These are phyloP conservation scores for Fraxinus baroniana DNA, from an alignment of 305 asterid genomes.

Conservation along the genomic window DNA sequence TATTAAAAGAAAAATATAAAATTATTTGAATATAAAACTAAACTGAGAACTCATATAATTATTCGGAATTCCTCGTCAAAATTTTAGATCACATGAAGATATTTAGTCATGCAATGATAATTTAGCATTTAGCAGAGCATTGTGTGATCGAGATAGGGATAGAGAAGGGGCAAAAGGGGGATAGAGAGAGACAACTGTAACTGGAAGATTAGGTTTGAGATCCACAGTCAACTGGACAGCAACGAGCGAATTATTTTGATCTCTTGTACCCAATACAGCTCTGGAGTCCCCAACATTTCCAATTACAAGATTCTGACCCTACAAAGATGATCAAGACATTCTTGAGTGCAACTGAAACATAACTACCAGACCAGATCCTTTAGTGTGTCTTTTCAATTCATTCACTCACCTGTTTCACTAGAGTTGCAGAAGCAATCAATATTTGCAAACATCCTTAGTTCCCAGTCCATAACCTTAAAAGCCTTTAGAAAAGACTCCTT, in stretches of 20 bases:
- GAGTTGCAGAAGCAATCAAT: conserved; percentile 71
- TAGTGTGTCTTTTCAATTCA: neutral
- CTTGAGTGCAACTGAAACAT: neutral
- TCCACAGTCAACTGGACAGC: neutral
- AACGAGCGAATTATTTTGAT: neutral
- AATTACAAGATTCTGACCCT: conserved; percentile 47
- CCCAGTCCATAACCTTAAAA: conserved; percentile 75
- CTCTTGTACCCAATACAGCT: neutral
- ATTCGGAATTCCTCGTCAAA: neutral
- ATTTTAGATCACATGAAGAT: neutral
- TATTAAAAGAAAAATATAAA: neutral
- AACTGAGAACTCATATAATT: neutral
- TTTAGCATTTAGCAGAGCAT: neutral
- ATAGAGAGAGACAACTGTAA: neutral
- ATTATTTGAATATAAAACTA: neutral
- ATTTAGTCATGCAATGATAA: neutral
- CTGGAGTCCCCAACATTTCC: conserved; percentile 25
- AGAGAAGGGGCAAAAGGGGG: neutral
- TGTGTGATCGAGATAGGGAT: neutral
- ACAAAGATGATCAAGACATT: conserved; percentile 2
- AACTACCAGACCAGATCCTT: neutral
- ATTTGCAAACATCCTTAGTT: conserved; percentile 54
- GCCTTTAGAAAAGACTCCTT: conserved; percentile 68
- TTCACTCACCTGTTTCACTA: conserved; percentile 69
- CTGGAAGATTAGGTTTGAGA: neutral